Percentiles rank a stretch among this genome's conserved stretches.
These are phyloP conservation scores for Trichomonas tenax DNA, from an alignment of 208 protist species.

Conservation along the genomic window DNA sequence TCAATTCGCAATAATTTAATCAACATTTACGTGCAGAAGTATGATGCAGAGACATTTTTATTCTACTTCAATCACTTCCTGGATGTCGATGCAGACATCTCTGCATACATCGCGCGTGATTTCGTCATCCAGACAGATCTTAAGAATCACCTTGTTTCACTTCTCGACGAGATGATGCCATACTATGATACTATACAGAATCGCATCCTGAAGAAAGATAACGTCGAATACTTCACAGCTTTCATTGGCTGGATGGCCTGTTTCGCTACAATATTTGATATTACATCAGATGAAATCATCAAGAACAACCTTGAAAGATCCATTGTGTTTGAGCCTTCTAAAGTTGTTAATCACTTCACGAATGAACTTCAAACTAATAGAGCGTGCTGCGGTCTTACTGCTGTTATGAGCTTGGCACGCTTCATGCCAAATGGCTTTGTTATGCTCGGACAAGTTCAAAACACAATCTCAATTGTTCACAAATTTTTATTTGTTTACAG, in stretches of 20 bases:
- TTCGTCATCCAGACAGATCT: neutral
- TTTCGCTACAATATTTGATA: neutral
- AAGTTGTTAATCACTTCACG: neutral
- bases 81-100: neutral
- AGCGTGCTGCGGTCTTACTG: neutral
- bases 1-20: neutral
- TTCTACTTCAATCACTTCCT: neutral
- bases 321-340: neutral
- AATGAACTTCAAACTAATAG: neutral
- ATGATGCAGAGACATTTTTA: neutral
- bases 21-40: neutral
- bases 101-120: neutral
- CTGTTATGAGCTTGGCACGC: neutral
- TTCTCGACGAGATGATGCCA: neutral
- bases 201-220: neutral
- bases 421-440: neutral
- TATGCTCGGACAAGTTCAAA: neutral
- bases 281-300: neutral
- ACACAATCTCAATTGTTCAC: neutral
- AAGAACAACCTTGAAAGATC: neutral
- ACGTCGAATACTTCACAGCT: neutral
- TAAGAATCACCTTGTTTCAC: neutral
- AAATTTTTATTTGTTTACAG: neutral
- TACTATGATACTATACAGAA: neutral
- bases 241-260: neutral